Base-by-base conservation (phyloP, 139 green algal species). In the Chlamydomonas sphaeroides region DNA sequence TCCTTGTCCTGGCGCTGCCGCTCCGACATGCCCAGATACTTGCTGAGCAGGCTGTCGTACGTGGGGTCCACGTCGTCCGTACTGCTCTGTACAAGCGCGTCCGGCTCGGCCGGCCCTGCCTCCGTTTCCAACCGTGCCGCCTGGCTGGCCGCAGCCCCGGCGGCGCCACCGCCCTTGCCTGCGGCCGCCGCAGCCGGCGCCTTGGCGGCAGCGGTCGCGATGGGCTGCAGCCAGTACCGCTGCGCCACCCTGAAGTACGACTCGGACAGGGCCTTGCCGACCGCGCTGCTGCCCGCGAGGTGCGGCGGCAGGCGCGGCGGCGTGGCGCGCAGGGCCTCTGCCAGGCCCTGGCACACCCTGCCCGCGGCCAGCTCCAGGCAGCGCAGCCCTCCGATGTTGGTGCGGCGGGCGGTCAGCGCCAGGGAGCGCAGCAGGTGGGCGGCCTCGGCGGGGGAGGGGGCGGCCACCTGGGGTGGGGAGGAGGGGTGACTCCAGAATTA, bases 341-440 rank as follows among this genome's bases (percentile, higher is more conserved):
- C 74, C 30, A 80, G 59, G 39, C 74, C 74, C 39, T 71, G 59
- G 36, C 23, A 56, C 72, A 69, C 51, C 17, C 57, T 39, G 2
- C 74, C 59, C 30, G 74, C 59, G 35, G 74, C 74, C 30, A 80
- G 41, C 1, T 80, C 74, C 38, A 80, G 57, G 59, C 74, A 80
- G 53, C 59, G 59, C 59, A 41, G 68, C 39, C 74, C 74, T 39
- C 74, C 74, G 41, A 70, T 80, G 8, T 69, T n/a, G 7, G 28
- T 11, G 1, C 74, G 39, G 41, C 38, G 74, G 30, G 74, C 74
- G 39, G 59, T 63, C 26, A 69, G 41, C 17, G 74, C 74, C 39
- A 80, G 74, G 20, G 74, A 41, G 1, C 61, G 41, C 5, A 80
- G 59, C 59, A 30, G 61, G 61, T 80, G 74, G 39, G 74, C 74